Percentiles rank a stretch among this genome's conserved stretches.
Conservation (phyloP, 1,284 basidiomycete species). For the Cryptococcus sp. region DNA sequence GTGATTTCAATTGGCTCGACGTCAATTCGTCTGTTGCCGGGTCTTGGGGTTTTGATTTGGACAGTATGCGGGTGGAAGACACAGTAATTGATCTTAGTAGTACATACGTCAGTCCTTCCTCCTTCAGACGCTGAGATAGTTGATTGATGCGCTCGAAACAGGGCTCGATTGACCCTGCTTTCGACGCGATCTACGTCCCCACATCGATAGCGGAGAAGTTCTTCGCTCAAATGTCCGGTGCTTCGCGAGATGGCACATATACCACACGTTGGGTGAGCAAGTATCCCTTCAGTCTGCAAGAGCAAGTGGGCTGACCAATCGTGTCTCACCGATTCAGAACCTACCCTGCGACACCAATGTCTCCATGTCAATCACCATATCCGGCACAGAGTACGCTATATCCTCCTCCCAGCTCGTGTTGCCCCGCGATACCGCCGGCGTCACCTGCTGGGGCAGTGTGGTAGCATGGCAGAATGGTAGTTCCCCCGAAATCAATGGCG, state of each 20-base stretch:
- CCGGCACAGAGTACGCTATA: constrained; percentile 34
- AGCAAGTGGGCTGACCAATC: too few relatives aligned
- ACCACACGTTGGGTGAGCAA: constrained; percentile 39
- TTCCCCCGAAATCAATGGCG: constrained; percentile 35
- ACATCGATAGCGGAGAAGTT: constrained; percentile 32
- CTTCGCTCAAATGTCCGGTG: constrained; percentile 26
- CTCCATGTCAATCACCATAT: constrained; percentile 36
- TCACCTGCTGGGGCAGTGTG: constrained; percentile 44
- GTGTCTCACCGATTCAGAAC: constrained; percentile 36
- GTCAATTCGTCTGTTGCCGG: constrained; percentile 27
- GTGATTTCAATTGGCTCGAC: constrained; percentile 47
- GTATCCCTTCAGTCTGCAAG: too few relatives aligned
- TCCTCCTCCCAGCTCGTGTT: constrained; percentile 35
- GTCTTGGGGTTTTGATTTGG: constrained; percentile 38
- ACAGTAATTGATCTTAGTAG: constrained; percentile 25
- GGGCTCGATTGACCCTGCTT: constrained; percentile 46
- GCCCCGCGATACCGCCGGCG: constrained; percentile 21
- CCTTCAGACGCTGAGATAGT: neutral
- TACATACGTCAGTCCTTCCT: constrained; percentile 21
- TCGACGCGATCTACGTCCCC: constrained; percentile 45
- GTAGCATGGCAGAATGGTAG: constrained; percentile 45
- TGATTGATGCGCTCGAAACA: constrained; percentile 7
- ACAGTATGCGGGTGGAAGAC: constrained; percentile 29
- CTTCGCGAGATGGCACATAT: constrained; percentile 28
- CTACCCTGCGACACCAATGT: constrained; percentile 44